These are phyloP conservation scores for Tetrahymena malaccensis DNA, from an alignment of 73 alveolate genomes.

Conservation along the genomic window DNA sequence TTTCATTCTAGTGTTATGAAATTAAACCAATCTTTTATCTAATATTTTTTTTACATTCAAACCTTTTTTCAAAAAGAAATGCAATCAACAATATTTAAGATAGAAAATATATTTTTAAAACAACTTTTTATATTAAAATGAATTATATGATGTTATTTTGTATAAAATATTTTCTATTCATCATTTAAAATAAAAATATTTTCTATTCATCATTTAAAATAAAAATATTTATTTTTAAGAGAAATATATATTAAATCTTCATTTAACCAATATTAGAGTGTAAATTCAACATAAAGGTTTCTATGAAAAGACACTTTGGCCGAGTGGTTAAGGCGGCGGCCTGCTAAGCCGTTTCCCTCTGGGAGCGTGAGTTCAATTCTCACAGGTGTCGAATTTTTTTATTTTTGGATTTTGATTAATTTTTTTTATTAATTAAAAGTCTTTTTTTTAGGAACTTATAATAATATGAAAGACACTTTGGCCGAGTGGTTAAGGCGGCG, in stretches of 20 bases:
- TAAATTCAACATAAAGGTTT: neutral
- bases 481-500: conserved; percentile 91
- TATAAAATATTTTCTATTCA: too few relatives aligned
- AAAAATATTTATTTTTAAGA: too few relatives aligned
- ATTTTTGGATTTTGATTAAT: too few relatives aligned
- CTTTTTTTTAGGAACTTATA: too few relatives aligned
- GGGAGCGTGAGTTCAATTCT: conserved; percentile 1
- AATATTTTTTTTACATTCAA: neutral
- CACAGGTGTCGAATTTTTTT: neutral
- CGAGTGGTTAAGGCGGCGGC: conserved; percentile 91
- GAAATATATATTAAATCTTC: neutral
- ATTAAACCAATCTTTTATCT: neutral
- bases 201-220: too few relatives aligned
- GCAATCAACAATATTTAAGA: too few relatives aligned
- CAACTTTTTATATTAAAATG: too few relatives aligned
- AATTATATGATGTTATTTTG: too few relatives aligned
- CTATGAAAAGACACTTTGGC: conserved; percentile 55
- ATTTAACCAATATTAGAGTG: neutral
- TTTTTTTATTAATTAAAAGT: too few relatives aligned
- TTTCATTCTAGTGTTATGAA: neutral
- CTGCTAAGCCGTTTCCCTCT: conserved; percentile 64
- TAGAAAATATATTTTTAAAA: too few relatives aligned
- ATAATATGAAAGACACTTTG: conserved; percentile 44
- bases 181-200: too few relatives aligned
- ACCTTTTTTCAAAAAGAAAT: too few relatives aligned